These are phyloP conservation scores for Mycena vulgaris DNA, from an alignment of 768 basidiomycete genomes.

Conservation along the genomic window DNA sequence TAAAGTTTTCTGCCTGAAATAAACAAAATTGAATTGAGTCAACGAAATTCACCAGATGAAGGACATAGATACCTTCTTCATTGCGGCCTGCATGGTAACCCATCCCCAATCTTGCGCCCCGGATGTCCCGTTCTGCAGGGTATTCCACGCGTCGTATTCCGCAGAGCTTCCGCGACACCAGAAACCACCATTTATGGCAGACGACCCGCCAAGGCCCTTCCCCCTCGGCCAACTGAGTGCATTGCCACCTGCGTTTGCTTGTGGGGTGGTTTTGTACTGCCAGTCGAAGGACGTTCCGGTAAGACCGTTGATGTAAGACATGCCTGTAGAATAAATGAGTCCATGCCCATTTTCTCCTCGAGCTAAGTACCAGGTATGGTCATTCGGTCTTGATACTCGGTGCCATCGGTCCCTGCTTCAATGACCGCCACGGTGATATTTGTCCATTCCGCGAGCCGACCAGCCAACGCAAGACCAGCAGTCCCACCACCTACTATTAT, in stretches of 20 bases:
- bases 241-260: conserved; percentile 24
- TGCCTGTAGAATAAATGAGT: conserved; percentile 18
- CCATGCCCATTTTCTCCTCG: neutral
- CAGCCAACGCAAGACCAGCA: conserved; percentile 35
- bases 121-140: conserved; percentile 37
- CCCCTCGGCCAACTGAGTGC: conserved; percentile 31
- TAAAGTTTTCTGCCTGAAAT: conserved; percentile 35
- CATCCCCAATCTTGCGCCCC: conserved; percentile 49
- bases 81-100: conserved; percentile 47
- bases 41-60: no score
- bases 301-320: conserved; percentile 37
- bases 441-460: conserved; percentile 31
- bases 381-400: conserved; percentile 30
- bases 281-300: conserved; percentile 29
- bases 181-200: conserved; percentile 47
- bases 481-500: conserved; percentile 37
- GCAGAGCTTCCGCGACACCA: conserved; percentile 44
- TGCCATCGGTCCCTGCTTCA: conserved; percentile 36
- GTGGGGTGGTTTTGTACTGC: conserved; percentile 31
- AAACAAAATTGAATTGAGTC: neutral
- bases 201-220: conserved; percentile 45
- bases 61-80: conserved; percentile 43
- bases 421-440: conserved; percentile 39
- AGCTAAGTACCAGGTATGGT: conserved; percentile 30
- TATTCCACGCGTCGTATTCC: conserved; percentile 47